Evolutionary conservation across 345 rosid species (phyloP).

Genomic region (Pistacia integerrima): DNA sequence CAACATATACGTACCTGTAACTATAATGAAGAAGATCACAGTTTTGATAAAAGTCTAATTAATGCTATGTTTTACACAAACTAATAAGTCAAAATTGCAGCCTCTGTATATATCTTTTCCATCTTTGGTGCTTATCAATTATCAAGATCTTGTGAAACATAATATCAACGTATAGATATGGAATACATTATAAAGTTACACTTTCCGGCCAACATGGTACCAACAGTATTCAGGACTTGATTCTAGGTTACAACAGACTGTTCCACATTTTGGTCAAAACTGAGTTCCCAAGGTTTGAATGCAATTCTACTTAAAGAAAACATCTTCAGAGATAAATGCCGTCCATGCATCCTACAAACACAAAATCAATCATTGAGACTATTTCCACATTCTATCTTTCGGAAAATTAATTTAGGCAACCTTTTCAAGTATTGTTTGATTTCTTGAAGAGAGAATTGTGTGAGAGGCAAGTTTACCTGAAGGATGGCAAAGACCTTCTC

Average conservation of each 20-base stretch:
- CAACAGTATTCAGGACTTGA: background rate
- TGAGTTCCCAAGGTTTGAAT: constrained; percentile 5
- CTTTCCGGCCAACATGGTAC: background rate
- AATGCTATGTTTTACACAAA: background rate
- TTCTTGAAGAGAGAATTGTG: too few species aligned
- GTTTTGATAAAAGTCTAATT: too few species aligned
- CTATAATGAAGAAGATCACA: too few species aligned
- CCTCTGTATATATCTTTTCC: background rate
- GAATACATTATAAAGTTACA: background rate
- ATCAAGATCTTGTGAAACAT: too few species aligned
- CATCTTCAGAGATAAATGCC: constrained; percentile 32
- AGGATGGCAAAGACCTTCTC: constrained; percentile 73
- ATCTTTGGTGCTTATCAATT: too few species aligned
- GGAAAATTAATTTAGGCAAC: background rate
- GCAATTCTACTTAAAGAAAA: constrained; percentile 12
- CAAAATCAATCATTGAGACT: background rate
- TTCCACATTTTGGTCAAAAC: background rate
- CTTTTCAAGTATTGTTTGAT: background rate
- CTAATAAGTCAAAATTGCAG: background rate
- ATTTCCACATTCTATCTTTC: background rate
- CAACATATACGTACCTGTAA: too few species aligned
- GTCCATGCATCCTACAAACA: constrained; percentile 73
- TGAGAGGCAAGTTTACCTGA: constrained; percentile 49
- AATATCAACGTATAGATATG: background rate
- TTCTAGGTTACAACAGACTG: background rate